Evolutionary conservation across 2,329 filamentous ascomycete genomes (phyloP).

Genomic region (Paraphoma chrysanthemicola): DNA sequence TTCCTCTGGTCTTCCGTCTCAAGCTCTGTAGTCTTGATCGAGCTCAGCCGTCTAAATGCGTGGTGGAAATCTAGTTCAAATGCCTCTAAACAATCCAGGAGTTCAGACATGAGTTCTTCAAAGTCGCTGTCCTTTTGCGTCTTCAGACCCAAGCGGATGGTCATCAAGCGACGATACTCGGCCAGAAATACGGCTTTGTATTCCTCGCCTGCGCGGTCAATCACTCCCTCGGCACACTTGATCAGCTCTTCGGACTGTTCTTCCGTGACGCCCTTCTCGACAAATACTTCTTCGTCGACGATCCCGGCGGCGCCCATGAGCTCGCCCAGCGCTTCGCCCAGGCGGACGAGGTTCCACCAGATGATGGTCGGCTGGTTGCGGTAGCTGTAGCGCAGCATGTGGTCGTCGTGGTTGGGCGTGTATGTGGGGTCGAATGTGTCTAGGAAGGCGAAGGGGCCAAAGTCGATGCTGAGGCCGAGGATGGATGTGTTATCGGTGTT

Average conservation of each 20-base stretch:
- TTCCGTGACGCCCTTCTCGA: slow-evolving; percentile 74
- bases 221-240: slow-evolving; percentile 81
- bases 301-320: slow-evolving; percentile 77
- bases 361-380: slow-evolving; percentile 94
- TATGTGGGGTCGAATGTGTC: slow-evolving; percentile 95
- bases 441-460: slow-evolving; percentile 96
- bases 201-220: slow-evolving; percentile 81
- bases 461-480: slow-evolving; percentile 88
- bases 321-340: slow-evolving; percentile 89
- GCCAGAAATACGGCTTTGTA: slow-evolving; percentile 84
- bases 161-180: slow-evolving; percentile 92
- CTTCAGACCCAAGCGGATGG: slow-evolving; percentile 76
- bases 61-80: slow-evolving; percentile 92
- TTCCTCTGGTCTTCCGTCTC: slow-evolving; percentile 69
- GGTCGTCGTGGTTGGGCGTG: slow-evolving; percentile 96
- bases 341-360: slow-evolving; percentile 96
- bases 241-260: slow-evolving; percentile 74
- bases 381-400: slow-evolving; percentile 86
- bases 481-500: slow-evolving; percentile 98
- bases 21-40: slow-evolving; percentile 67
- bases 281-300: slow-evolving; percentile 76
- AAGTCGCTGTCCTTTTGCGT: slow-evolving; percentile 76
- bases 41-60: slow-evolving; percentile 83
- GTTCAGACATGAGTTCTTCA: slow-evolving; percentile 77
- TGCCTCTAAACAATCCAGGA: slow-evolving; percentile 81